Percentiles rank a stretch among this genome's conserved stretches.
Conservation (phyloP, 139 green algal species). For the Chlorella sp. region DNA sequence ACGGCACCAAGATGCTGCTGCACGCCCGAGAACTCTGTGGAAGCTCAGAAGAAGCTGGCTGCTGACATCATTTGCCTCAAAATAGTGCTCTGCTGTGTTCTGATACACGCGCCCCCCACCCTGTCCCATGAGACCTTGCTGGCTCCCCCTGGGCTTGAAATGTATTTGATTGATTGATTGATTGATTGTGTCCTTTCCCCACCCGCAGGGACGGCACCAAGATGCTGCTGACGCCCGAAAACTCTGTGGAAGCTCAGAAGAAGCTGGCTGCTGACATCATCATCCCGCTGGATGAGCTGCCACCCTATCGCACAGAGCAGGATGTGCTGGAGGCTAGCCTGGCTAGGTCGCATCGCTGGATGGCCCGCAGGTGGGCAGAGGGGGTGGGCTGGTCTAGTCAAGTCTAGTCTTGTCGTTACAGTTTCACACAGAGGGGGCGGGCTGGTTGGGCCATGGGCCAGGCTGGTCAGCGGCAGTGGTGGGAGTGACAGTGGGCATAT, state of each 20-base stretch:
- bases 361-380: slow-evolving; percentile 30
- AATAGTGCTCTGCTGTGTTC: too few species aligned
- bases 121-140: too few species aligned
- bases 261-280: slow-evolving; percentile 65
- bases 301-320: slow-evolving; percentile 51
- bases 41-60: background rate
- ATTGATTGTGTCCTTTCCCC: too few species aligned
- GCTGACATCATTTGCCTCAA: background rate
- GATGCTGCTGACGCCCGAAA: slow-evolving; percentile 60
- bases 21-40: too few species aligned
- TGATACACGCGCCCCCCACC: too few species aligned
- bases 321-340: slow-evolving; percentile 40
- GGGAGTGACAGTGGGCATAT: too few species aligned
- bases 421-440: too few species aligned
- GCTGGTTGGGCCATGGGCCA: too few species aligned
- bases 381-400: background rate
- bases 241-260: slow-evolving; percentile 58
- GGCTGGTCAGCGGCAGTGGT: too few species aligned
- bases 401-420: too few species aligned
- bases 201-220: slow-evolving; percentile 49
- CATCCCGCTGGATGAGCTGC: slow-evolving; percentile 64
- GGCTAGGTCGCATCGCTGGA: slow-evolving; percentile 56
- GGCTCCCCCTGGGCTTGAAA: too few species aligned
- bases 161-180: too few species aligned
- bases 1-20: background rate